Base-by-base conservation (phyloP, 176 grass and related monocot genomes). In the Metroxylon sagu region DNA sequence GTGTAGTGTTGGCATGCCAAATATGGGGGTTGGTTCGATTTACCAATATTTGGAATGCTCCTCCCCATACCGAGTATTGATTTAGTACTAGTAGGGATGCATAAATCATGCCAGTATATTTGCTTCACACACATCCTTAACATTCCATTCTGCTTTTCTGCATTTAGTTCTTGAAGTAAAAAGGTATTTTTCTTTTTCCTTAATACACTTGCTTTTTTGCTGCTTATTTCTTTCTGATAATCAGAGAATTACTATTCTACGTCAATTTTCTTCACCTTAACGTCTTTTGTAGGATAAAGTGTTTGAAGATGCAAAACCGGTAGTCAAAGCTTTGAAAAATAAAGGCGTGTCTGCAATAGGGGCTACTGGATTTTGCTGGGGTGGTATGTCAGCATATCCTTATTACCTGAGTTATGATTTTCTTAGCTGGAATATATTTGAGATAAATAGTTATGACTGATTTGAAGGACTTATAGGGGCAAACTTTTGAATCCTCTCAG, bases 231-330 rank as follows among this genome's bases (percentile, higher is more conserved):
- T 23, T 25, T 6, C 18, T 18, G 19, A 56, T 18, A 7, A 25
- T 19, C 21, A 14, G 53, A 7, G 12, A 18, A 18, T 56, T 56
- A 19, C 18, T 6, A 62, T 43, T 43, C 8, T 14, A 56, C 25
- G 25, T 68, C 26, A 23, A 25, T 26, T 39, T 65, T 74, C 29
- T 18, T 59, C 57, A 25, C 27, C 30, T 58, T 60, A 19, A 19
- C 25, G 3, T 10, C 21, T 18, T 12, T 53, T 56, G 19, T 39
- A 81, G 78, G 57, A 19, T 18, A 70, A 81, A 75, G 78, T 58
- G 14, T 81, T 70, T 75, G 78, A 81, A 64, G 71, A 81, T 70
- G 78, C 78, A 81, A 81, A 81, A 51, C 29, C 48, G 49, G 71
- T 81, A 25, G 65, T 81, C 30, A 52, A 75, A 69, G 64, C 64